Conservation (phyloP, 2,329 filamentous ascomycete species). For the Nectriaceae sp. region DNA sequence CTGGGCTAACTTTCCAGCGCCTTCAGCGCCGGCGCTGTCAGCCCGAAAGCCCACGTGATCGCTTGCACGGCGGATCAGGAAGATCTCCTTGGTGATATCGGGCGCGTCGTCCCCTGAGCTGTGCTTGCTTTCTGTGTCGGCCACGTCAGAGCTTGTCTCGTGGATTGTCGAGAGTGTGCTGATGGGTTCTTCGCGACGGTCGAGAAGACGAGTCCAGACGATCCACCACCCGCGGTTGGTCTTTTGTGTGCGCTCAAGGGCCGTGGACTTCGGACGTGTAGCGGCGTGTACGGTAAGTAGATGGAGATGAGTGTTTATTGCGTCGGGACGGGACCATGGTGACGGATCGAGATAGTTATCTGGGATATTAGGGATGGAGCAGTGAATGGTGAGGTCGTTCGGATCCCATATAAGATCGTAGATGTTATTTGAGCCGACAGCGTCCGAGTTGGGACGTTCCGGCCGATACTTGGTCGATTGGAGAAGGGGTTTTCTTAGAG, state of each 20-base stretch:
- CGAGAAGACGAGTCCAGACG: constrained; percentile 62
- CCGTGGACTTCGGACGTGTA: constrained; percentile 45
- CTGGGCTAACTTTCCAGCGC: constrained; percentile 63
- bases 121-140: constrained; percentile 4
- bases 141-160: constrained; percentile 24
- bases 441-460: constrained; percentile 38
- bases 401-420: constrained; percentile 67
- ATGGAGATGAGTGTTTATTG: constrained; percentile 65
- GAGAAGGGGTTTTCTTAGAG: constrained; percentile 58
- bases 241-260: constrained; percentile 64
- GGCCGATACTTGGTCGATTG: constrained; percentile 59
- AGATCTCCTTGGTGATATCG: constrained; percentile 57
- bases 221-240: constrained; percentile 71
- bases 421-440: constrained; percentile 43
- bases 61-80: constrained; percentile 61
- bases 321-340: constrained; percentile 62
- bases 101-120: constrained; percentile 16
- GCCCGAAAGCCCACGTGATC: constrained; percentile 49
- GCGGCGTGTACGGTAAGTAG: constrained; percentile 56
- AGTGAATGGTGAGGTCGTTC: constrained; percentile 55
- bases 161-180: constrained; percentile 29
- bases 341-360: constrained; percentile 38
- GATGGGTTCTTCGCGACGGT: constrained; percentile 29
- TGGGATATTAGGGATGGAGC: constrained; percentile 68
- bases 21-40: constrained; percentile 49